Evolutionary conservation across 1,139 yeast species (phyloP).

Genomic region (Pichia sp.): DNA sequence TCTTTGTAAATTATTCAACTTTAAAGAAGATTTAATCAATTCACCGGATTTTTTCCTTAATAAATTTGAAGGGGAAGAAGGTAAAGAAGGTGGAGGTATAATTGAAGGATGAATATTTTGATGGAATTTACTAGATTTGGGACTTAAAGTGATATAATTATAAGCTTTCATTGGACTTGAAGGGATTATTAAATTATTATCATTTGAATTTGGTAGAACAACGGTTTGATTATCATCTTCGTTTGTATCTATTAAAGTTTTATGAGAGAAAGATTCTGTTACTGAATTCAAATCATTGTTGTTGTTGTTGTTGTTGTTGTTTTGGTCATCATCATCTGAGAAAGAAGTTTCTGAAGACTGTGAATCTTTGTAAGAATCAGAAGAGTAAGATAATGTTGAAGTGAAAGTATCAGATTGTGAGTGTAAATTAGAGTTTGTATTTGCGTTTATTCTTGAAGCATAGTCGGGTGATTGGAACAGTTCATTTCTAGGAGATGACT

Average conservation of each 20-base stretch:
- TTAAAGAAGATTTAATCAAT: constrained; percentile 66
- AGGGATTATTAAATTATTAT: constrained; percentile 6
- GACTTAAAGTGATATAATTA: constrained; percentile 3
- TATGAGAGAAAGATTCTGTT: constrained; percentile 4
- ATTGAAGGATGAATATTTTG: neutral
- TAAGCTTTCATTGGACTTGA: constrained; percentile 5
- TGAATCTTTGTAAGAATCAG: constrained; percentile 2
- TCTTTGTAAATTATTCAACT: constrained; percentile 41
- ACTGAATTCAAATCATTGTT: too few relatives aligned
- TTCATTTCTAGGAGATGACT: too few relatives aligned
- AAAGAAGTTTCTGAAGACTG: constrained; percentile 7
- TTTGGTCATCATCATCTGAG: neutral
- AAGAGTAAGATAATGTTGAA: neutral
- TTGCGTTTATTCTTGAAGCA: too few relatives aligned
- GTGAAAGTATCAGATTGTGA: neutral
- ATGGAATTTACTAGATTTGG: constrained; percentile 1
- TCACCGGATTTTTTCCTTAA: constrained; percentile 66
- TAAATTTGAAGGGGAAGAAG: constrained; percentile 28
- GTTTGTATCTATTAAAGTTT: constrained; percentile 6
- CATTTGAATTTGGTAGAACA: constrained; percentile 26
- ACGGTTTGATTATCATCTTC: constrained; percentile 16
- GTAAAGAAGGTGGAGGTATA: neutral
- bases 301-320: too few relatives aligned
- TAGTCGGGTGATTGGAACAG: too few relatives aligned
- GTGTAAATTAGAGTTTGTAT: too few relatives aligned